A percentile compares a stretch with the other conserved stretches of the same genome.
phyloP scores from a whole-genome alignment of 495 filamentous ascomycete genomes.

The Penicillium argentinense region DNA sequence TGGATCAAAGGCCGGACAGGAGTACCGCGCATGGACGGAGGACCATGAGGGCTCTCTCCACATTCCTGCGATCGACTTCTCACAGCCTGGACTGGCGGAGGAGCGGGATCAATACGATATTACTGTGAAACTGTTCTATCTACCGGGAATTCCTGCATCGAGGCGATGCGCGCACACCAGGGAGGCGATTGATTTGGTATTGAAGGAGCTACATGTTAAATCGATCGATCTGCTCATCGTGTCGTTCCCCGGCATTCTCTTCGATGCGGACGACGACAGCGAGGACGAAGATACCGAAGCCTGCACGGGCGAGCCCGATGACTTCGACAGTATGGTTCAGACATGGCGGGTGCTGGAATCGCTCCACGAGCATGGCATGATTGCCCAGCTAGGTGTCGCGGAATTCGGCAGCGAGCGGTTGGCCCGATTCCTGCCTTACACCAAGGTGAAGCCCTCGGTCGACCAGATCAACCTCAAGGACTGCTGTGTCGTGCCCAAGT shows the following conservation, averaged over 20 bases:
- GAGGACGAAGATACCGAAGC: slow-evolving; percentile 63
- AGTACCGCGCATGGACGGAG: slow-evolving; percentile 60
- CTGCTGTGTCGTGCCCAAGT: slow-evolving; percentile 93
- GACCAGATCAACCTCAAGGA: slow-evolving; percentile 97
- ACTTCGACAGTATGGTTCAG: slow-evolving; percentile 66
- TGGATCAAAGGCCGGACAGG: slow-evolving; percentile 19
- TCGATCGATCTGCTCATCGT: slow-evolving; percentile 87
- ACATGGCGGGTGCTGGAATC: slow-evolving; percentile 73
- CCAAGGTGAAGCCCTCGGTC: slow-evolving; percentile 73
- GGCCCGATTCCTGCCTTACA: slow-evolving; percentile 60
- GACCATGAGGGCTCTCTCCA: slow-evolving; percentile 60
- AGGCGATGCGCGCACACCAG: slow-evolving; percentile 64
- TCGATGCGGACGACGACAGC: slow-evolving; percentile 88
- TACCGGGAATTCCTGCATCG: slow-evolving; percentile 64
- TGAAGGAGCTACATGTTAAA: slow-evolving; percentile 70
- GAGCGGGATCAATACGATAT: slow-evolving; percentile 84
- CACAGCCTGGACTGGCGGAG: slow-evolving; percentile 68
- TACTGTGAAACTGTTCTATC: slow-evolving; percentile 90
- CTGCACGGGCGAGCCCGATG: slow-evolving; percentile 50
- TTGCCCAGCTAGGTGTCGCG: slow-evolving; percentile 75
- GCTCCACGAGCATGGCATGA: slow-evolving; percentile 68
- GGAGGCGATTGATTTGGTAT: slow-evolving; percentile 76
- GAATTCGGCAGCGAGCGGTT: slow-evolving; percentile 89
- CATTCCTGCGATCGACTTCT: slow-evolving; percentile 75
- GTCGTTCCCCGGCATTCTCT: slow-evolving; percentile 89